Evolutionary conservation across 192 early-diverging fungal genomes (phyloP).

Genomic region (Coemansia aciculifera): DNA sequence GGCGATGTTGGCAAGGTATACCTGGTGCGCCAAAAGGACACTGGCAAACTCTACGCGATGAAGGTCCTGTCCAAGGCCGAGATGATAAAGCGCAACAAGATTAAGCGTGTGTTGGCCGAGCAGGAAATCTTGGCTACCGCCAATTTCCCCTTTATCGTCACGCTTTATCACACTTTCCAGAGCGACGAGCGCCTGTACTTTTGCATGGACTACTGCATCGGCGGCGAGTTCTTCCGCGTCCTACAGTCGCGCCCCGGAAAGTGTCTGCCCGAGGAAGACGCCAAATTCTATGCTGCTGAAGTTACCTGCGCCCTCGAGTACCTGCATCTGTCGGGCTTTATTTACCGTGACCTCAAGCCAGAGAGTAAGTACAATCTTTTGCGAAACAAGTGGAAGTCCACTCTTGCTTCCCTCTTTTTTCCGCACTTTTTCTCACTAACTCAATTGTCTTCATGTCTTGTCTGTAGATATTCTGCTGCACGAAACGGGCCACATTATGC

Average conservation of each 20-base stretch:
- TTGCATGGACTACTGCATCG: conserved; percentile 86
- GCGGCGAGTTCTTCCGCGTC: conserved; percentile 87
- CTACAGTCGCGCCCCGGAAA: conserved; percentile 88
- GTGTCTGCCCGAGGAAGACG: conserved; percentile 85
- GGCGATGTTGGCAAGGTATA: conserved; percentile 98
- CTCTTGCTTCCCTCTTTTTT: conserved; percentile 16
- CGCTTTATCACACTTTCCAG: conserved; percentile 88
- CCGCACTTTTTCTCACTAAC: not conserved
- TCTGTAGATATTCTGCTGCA: conserved; percentile 83
- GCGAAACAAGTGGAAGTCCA: not conserved
- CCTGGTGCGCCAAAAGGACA: conserved; percentile 83
- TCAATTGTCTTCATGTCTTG: not conserved
- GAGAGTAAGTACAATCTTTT: conserved; percentile 69
- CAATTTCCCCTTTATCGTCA: conserved; percentile 91
- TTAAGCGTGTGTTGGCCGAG: conserved; percentile 95
- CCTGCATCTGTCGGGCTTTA: conserved; percentile 93
- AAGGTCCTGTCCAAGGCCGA: conserved; percentile 94
- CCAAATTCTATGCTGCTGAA: conserved; percentile 97
- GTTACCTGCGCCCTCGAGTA: conserved; percentile 95
- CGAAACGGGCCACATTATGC: conserved; percentile 96
- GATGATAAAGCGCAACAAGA: conserved; percentile 98
- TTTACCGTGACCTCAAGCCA: conserved; percentile 98
- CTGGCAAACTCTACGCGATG: conserved; percentile 89
- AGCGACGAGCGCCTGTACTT: conserved; percentile 84
- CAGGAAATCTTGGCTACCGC: conserved; percentile 89